phyloP scores from a whole-genome alignment of 768 basidiomycete species.

The Boletus pseudo-olivaceus region DNA sequence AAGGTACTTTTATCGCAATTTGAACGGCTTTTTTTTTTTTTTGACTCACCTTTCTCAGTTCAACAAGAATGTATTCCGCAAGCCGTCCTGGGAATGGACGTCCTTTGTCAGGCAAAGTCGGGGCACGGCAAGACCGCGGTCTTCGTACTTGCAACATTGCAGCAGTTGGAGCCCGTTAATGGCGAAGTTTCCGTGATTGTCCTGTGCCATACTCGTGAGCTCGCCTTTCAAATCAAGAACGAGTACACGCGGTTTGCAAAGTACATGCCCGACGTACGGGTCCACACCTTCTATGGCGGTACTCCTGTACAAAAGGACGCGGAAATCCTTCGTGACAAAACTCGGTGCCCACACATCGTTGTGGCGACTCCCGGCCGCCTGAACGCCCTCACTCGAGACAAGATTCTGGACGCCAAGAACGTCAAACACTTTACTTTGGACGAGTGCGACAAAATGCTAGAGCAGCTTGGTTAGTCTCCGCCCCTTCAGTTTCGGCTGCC shows the following conservation, averaged over 20 bases:
- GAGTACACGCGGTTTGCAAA: constrained; percentile 99
- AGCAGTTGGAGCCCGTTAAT: constrained; percentile 96
- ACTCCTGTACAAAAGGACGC: constrained; percentile 92
- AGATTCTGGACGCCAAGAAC: constrained; percentile 89
- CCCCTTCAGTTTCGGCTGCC: constrained; percentile 66
- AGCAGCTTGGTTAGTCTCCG: constrained; percentile 98
- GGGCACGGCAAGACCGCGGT: constrained; percentile 99
- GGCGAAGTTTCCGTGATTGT: constrained; percentile 98
- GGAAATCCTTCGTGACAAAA: constrained; percentile 92
- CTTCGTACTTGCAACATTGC: constrained; percentile 95
- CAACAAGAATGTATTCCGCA: constrained; percentile 99
- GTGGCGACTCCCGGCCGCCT: constrained; percentile 97
- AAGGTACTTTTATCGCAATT: constrained; percentile 54
- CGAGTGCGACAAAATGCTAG: constrained; percentile 99
- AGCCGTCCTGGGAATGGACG: constrained; percentile 99
- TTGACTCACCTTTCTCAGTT: constrained; percentile 46
- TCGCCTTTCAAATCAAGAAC: constrained; percentile 99
- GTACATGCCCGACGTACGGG: constrained; percentile 99
- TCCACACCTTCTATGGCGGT: constrained; percentile 97
- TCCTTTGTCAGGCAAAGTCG: constrained; percentile 98
- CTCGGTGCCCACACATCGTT: constrained; percentile 96
- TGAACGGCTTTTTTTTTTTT: neutral
- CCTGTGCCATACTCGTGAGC: constrained; percentile 97
- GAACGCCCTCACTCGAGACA: constrained; percentile 94
- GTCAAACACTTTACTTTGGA: constrained; percentile 99